Conservation (phyloP, 441 rosid genomes). For the Manihot esculenta region DNA sequence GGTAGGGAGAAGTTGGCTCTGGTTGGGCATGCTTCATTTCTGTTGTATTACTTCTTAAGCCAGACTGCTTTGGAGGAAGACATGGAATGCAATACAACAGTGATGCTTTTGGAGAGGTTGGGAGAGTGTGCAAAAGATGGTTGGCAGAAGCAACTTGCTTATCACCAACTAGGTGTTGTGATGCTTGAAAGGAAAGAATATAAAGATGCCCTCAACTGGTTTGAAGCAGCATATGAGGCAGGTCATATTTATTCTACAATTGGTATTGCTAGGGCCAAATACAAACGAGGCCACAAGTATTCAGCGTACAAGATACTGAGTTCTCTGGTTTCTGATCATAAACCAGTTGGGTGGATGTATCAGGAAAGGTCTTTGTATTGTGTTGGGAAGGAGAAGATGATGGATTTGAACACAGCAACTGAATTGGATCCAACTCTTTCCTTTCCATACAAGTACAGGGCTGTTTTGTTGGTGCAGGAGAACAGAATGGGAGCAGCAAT, state of each 20-base stretch:
- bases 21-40: slow-evolving; percentile 77
- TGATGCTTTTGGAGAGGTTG: slow-evolving; percentile 88
- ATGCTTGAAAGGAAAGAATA: slow-evolving; percentile 90
- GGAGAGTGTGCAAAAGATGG: slow-evolving; percentile 62
- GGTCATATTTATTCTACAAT: slow-evolving; percentile 77
- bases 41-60: slow-evolving; percentile 81
- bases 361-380: slow-evolving; percentile 93
- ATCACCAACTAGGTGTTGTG: slow-evolving; percentile 80
- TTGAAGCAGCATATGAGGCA: slow-evolving; percentile 64
- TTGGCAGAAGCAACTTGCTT: slow-evolving; percentile 91
- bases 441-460: slow-evolving; percentile 86
- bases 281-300: slow-evolving; percentile 84
- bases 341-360: slow-evolving; percentile 86
- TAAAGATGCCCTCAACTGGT: slow-evolving; percentile 85
- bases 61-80: slow-evolving; percentile 83
- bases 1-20: slow-evolving; percentile 61
- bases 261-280: slow-evolving; percentile 87
- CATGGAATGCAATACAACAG: slow-evolving; percentile 77
- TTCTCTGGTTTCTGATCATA: slow-evolving; percentile 56
- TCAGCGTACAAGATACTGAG: slow-evolving; percentile 88
- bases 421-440: slow-evolving; percentile 82
- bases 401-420: slow-evolving; percentile 73
- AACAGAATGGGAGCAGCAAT: slow-evolving; percentile 62
- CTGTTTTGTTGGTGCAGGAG: slow-evolving; percentile 69
- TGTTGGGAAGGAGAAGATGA: slow-evolving; percentile 67